Evolutionary conservation across 164 flowering plant genomes (phyloP), one percentile per base, ranked within the genome.

Genomic region (Dillenia suffruticosa): DNA sequence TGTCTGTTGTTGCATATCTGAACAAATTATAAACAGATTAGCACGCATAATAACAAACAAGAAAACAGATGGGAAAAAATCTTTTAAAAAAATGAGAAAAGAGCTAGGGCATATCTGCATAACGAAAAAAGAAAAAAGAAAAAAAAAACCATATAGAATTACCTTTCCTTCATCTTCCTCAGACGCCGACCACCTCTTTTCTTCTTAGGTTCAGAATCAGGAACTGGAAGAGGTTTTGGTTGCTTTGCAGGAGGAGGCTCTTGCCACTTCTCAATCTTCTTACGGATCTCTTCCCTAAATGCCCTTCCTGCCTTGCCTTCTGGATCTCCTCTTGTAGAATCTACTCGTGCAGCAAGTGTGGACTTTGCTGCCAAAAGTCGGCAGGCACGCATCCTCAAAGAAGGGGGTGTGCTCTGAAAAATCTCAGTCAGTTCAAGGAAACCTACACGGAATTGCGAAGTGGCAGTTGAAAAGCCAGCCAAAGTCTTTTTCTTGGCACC

Each of bases 241-340:
- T 82, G 93, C 81, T 89, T 94, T 57, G 98, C 93, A 59, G 98
- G 98, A 46, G 97, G 95, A 2, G 96, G 97, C 63, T 94, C 98
- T 73, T 91, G 98, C 97, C 97, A 94, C 70, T 94, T 94, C 65
- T 88, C 97, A 67, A 94, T 93, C 73, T 89, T 90, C 74, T 89
- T 91, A 17, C 71, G 89, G 14, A 94, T 77, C 73, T 85, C 93
- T 19, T 86, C 95, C 49, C 83, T 65, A 10, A 89, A 76, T n/a
- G 67, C 63, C 71, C 88, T 89, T 61, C 98, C 97, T 50, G 74
- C 73, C 68, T 77, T 78, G 48, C 98, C 97, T 5, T 88, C 77
- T 56, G 96, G 89, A 76, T 94, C 96, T 40, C 97, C 96, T 69
- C 89, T 78, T 8, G 77, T 79, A 10, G 90, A 82, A 77, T 94